Percentiles rank a stretch among this genome's conserved stretches.
phyloP scores from a whole-genome alignment of 352 stramenopile genomes.

The Phytophthora foliorum region DNA sequence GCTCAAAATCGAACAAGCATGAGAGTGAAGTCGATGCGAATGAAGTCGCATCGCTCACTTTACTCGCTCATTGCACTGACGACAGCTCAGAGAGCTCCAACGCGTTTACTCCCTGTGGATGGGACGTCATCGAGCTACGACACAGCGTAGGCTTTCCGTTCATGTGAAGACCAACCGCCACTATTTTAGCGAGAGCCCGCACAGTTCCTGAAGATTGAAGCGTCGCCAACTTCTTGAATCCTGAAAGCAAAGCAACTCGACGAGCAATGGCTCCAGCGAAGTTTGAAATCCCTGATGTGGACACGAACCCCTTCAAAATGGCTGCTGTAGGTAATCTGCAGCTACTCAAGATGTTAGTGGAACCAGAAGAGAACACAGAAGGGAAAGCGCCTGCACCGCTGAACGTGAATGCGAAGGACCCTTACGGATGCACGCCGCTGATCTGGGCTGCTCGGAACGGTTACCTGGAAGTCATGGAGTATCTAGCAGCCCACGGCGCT shows the following conservation, averaged over 20 bases:
- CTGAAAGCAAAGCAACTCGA: neutral
- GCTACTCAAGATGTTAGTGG: conserved; percentile 75
- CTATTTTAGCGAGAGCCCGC: conserved; percentile 16
- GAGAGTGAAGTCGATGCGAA: conserved; percentile 41
- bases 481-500: conserved; percentile 70
- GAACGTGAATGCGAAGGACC: conserved; percentile 86
- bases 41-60: conserved; percentile 32
- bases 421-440: conserved; percentile 83
- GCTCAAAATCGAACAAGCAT: conserved; percentile 40
- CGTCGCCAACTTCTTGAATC: conserved; percentile 16
- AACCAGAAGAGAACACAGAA: conserved; percentile 50
- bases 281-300: conserved; percentile 80
- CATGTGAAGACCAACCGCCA: conserved; percentile 1
- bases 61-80: conserved; percentile 25
- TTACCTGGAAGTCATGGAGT: conserved; percentile 84
- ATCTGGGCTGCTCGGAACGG: conserved; percentile 88
- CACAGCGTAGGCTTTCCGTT: neutral
- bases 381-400: conserved; percentile 51
- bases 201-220: neutral
- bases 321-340: conserved; percentile 80
- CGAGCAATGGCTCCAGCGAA: conserved; percentile 52
- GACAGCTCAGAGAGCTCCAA: conserved; percentile 13
- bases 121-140: neutral
- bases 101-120: conserved; percentile 23
- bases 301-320: conserved; percentile 91